Conservation (phyloP, 306 rosid species). For the Lathyrus sativus region DNA sequence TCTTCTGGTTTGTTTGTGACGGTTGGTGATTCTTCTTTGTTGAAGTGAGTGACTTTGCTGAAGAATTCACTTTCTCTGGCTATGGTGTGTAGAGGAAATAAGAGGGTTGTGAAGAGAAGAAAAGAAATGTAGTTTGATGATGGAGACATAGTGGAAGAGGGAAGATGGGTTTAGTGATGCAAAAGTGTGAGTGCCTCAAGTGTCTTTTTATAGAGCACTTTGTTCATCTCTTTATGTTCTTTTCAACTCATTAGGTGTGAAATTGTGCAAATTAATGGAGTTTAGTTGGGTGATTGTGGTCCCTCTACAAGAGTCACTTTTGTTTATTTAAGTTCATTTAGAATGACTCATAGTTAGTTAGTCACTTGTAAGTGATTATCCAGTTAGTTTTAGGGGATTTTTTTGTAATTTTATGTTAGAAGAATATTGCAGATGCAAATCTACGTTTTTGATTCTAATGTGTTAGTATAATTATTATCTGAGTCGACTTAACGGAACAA, state of each 20-base stretch:
- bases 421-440: too few relatives aligned
- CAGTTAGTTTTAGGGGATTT: too few relatives aligned
- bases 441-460: too few relatives aligned
- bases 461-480: too few relatives aligned
- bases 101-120: conserved; percentile 53
- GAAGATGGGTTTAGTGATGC: conserved; percentile 21
- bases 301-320: conserved; percentile 45
- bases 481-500: too few relatives aligned
- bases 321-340: not conserved
- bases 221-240: conserved; percentile 21
- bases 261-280: conserved; percentile 48
- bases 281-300: conserved; percentile 53
- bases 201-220: conserved; percentile 43
- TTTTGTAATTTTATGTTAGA: too few relatives aligned
- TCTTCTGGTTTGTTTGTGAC: conserved; percentile 46
- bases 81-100: conserved; percentile 49
- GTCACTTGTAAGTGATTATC: too few relatives aligned
- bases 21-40: conserved; percentile 34
- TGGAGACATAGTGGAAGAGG: conserved; percentile 55
- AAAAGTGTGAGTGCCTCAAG: conserved; percentile 3
- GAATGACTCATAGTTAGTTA: too few relatives aligned
- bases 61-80: conserved; percentile 85
- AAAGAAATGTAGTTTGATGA: conserved; percentile 37
- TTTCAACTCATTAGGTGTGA: conserved; percentile 67
- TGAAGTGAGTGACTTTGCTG: conserved; percentile 66